These are phyloP conservation scores for Cerrena zonata DNA, from an alignment of 1,284 basidiomycete genomes.

Conservation along the genomic window DNA sequence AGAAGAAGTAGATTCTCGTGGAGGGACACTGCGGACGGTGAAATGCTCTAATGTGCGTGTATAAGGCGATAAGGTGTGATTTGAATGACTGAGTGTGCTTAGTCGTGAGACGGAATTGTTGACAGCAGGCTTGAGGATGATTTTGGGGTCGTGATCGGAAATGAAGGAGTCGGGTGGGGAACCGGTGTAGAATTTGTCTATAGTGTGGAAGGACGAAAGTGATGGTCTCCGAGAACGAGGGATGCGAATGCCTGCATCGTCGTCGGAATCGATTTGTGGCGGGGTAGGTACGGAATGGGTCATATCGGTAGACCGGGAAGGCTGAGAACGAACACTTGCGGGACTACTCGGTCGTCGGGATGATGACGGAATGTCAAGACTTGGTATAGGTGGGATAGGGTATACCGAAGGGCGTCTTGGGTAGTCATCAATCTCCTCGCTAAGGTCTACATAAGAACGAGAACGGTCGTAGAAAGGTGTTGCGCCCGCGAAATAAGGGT, in stretches of 20 bases:
- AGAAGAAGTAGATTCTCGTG: constrained; percentile 34
- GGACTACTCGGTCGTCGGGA: constrained; percentile 24
- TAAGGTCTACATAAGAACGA: constrained; percentile 5
- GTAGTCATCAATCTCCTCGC: constrained; percentile 10
- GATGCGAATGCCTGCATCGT: constrained; percentile 21
- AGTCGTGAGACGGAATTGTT: constrained; percentile 79
- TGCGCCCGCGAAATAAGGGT: constrained; percentile 28
- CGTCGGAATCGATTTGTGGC: constrained; percentile 20
- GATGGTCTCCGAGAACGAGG: constrained; percentile 23
- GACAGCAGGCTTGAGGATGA: constrained; percentile 61
- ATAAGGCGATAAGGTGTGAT: constrained; percentile 88
- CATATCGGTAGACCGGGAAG: constrained; percentile 27
- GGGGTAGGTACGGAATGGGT: constrained; percentile 30
- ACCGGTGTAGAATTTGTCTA: constrained; percentile 32
- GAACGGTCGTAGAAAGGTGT: constrained; percentile 19
- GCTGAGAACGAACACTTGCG: constrained; percentile 26
- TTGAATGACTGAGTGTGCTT: constrained; percentile 76
- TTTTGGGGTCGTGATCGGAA: constrained; percentile 43
- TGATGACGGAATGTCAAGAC: constrained; percentile 23
- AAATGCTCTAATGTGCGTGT: constrained; percentile 85
- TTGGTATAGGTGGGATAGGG: constrained; percentile 27
- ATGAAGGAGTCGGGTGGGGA: constrained; percentile 34
- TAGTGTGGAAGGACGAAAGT: constrained; percentile 34
- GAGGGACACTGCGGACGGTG: constrained; percentile 81
- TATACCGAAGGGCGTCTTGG: not conserved